Base-by-base conservation (phyloP, 305 asterid species). In the Fraxinus floribunda region DNA sequence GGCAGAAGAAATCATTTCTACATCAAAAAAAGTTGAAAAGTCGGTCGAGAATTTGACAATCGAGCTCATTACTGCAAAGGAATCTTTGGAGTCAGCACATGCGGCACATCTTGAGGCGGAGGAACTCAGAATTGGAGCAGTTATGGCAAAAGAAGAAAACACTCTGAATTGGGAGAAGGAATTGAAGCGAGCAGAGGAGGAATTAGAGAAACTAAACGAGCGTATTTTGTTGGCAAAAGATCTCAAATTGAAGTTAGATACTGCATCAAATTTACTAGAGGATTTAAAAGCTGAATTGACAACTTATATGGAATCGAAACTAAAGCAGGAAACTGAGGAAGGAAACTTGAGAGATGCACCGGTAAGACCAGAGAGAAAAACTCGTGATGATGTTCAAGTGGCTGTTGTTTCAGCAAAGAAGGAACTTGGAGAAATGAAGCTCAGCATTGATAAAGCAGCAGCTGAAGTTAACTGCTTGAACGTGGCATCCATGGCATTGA, bases 31-130 rank as follows among this genome's bases (percentile, higher is more conserved):
- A 82, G 92, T 90, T 32, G 99, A 97, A 82, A 93, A 93, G 84
- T 85, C 92, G 0, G 93, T 94, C 0, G 97, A 97, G 93, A 90
- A 86, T 44, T 83, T 95, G 83, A 91, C 97, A 0, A 88, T 91
- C 46, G 97, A 97, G 66, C 94, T 97, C 39, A 90, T 93, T 10
- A 89, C 91, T 2, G 86, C 91, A 6, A 97, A 94, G 84, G 96
- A 93, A 78, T 85, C 97, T 1, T 75, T 97, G 72, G 98, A 95
- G 72, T 87, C 97, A 0, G 97, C 95, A 10, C 97, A 95, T 55
- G 95, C 95, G 0, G 92, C 94, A 0, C 97, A 95, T 84, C 76
- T 93, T 1, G 97, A 97, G 85, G 97, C 95, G 0, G 98, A 97
- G 88, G 97, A 93, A 79, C 96, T 89, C 18, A 85, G 98, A n/a